These are phyloP conservation scores for Krasilnikovozyma curviuscula DNA, from an alignment of 768 basidiomycete species.

Conservation along the genomic window DNA sequence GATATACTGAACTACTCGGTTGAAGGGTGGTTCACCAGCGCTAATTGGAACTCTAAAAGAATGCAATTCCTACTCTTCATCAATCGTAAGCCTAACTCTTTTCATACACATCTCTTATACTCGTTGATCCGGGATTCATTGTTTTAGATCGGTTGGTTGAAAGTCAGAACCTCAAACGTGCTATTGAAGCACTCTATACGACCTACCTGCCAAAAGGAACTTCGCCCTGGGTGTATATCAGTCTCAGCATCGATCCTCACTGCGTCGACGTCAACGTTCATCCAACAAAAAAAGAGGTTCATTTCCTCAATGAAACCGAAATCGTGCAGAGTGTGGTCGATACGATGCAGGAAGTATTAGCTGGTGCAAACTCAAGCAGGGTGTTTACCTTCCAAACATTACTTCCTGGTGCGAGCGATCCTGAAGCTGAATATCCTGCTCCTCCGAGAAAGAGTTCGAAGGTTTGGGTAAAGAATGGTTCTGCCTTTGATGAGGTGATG, in stretches of 20 bases:
- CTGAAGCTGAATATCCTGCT: background rate
- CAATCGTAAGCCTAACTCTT: slow-evolving; percentile 46
- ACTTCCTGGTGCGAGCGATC: slow-evolving; percentile 19
- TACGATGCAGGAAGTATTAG: slow-evolving; percentile 45
- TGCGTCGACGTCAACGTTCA: slow-evolving; percentile 94
- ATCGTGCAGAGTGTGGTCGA: slow-evolving; percentile 62
- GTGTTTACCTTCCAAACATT: slow-evolving; percentile 28
- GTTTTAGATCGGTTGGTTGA: slow-evolving; percentile 72
- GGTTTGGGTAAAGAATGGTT: too few species aligned
- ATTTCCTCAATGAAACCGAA: slow-evolving; percentile 75
- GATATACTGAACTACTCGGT: slow-evolving; percentile 44
- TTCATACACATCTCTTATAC: background rate
- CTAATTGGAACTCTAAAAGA: slow-evolving; percentile 65
- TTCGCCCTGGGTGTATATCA: slow-evolving; percentile 81
- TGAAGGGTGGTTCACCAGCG: slow-evolving; percentile 58
- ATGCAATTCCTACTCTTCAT: slow-evolving; percentile 76
- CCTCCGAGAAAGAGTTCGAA: too few species aligned
- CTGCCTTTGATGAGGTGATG: too few species aligned
- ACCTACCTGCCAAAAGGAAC: slow-evolving; percentile 73
- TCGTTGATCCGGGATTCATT: background rate
- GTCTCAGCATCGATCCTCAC: slow-evolving; percentile 62
- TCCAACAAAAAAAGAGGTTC: slow-evolving; percentile 85
- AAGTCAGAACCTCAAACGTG: slow-evolving; percentile 63
- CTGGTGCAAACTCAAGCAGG: slow-evolving; percentile 30
- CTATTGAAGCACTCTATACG: slow-evolving; percentile 68